Evolutionary conservation across 2,329 filamentous ascomycete genomes (phyloP), one percentile per base, ranked within the genome.

Genomic region (Eutypella sp.): DNA sequence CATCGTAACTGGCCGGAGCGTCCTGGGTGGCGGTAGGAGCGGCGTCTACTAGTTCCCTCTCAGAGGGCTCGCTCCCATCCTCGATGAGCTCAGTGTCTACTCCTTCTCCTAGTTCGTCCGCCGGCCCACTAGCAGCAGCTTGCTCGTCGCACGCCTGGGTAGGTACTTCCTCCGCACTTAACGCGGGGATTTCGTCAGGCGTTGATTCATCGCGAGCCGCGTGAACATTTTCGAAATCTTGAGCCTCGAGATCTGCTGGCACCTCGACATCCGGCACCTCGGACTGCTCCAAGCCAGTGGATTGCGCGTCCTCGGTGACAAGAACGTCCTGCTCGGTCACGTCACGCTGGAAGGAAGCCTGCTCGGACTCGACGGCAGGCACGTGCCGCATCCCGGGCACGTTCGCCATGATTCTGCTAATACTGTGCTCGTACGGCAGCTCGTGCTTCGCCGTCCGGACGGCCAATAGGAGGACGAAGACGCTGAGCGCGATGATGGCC

Each of bases 401-500:
- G 11, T 55, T 39, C 18, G 36, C 57, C 39, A 61, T 59, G 33
- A 56, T 44, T 41, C 55, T 44, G 49, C 52, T 41, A 23, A 58
- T 49, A 16, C 63, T 46, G 9, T 57, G 60, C 42, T 68, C 63
- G 34, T 66, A 65, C 2, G 44, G 47, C 2, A 54, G 48, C 8
- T 62, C 59, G 8, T 57, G 41, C 45, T 33, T 65, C 47, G 41
- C 65, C 52, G 48, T 57, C 15, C 63, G 61, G 11, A 75, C 42
- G 1, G 76, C 74, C 9, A 83, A 65, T 23, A 79, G 45, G 13
- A 81, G 53, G 2, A 81, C 71, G n/a, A 84, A 58, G 2, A 77
- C 47, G 45, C 75, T 73, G 42, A 85, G 64, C 0, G 78, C 56
- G 5, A 70, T 66, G 22, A 84, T 83, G n/a, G 72, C 64, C 9